These are phyloP conservation scores for Apiotrichum laibachii DNA, from an alignment of 1,284 basidiomycete species.

Conservation along the genomic window DNA sequence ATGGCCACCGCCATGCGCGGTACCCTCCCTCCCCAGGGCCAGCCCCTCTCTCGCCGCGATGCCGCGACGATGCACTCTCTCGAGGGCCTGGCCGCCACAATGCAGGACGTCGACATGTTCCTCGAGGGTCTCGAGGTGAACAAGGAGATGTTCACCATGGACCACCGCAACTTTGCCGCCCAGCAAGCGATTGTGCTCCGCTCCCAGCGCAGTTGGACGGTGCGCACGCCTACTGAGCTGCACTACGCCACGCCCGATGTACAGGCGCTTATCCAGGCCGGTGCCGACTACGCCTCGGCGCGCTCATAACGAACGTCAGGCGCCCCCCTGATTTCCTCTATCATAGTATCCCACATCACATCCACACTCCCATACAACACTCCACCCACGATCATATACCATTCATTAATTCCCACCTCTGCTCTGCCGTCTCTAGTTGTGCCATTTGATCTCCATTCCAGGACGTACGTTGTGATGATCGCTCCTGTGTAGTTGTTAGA, in stretches of 20 bases:
- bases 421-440: too few species aligned
- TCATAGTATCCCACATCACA: not conserved
- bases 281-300: conserved; percentile 27
- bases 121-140: conserved; percentile 83
- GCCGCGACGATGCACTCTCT: conserved; percentile 66
- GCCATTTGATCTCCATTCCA: too few species aligned
- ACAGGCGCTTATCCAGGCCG: conserved; percentile 32
- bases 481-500: too few species aligned
- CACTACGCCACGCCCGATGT: conserved; percentile 69
- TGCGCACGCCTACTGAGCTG: conserved; percentile 77
- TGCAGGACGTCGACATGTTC: conserved; percentile 78
- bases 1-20: conserved; percentile 67
- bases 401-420: too few species aligned
- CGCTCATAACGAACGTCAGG: not conserved
- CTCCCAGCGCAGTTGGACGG: conserved; percentile 89
- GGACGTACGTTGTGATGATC: too few species aligned
- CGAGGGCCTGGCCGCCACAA: conserved; percentile 72
- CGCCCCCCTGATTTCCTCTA: not conserved
- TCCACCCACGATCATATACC: not conserved
- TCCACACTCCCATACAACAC: not conserved
- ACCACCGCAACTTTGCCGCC: conserved; percentile 86
- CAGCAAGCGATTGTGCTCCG: conserved; percentile 92
- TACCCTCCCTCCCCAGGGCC: conserved; percentile 34
- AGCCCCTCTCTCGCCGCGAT: conserved; percentile 67
- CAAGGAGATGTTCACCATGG: conserved; percentile 81